Percentiles rank a stretch among this genome's conserved stretches.
phyloP scores from a whole-genome alignment of 352 stramenopile genomes.

The Thalassiosira hispida region DNA sequence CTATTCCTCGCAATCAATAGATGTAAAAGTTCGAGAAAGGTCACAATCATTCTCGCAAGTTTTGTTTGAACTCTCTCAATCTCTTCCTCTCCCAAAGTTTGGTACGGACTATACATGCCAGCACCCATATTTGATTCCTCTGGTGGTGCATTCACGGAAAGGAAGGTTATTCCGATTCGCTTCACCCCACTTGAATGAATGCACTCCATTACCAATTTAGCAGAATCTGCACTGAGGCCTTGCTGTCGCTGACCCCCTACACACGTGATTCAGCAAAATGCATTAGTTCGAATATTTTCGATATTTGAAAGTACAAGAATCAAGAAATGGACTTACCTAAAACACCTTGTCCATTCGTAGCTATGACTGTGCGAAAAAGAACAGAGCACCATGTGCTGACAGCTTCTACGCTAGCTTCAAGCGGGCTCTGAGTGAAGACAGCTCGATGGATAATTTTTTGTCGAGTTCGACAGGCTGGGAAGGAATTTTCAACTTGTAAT shows the following conservation, averaged over 20 bases:
- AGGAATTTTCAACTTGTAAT: slow-evolving; percentile 79
- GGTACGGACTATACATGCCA: slow-evolving; percentile 53
- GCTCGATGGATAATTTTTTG: slow-evolving; percentile 79
- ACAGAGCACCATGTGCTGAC: slow-evolving; percentile 85
- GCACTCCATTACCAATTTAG: slow-evolving; percentile 83
- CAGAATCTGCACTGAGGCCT: slow-evolving; percentile 76
- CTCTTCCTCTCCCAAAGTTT: slow-evolving; percentile 74
- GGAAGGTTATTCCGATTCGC: slow-evolving; percentile 78
- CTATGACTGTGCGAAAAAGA: slow-evolving; percentile 83
- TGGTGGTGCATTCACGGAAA: slow-evolving; percentile 52
- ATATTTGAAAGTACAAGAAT: slow-evolving; percentile 7
- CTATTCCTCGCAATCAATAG: slow-evolving; percentile 82
- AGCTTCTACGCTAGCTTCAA: slow-evolving; percentile 81
- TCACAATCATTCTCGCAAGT: slow-evolving; percentile 79
- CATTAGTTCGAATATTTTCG: slow-evolving; percentile 1
- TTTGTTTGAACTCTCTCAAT: slow-evolving; percentile 76
- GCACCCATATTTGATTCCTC: slow-evolving; percentile 42
- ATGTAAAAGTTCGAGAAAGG: slow-evolving; percentile 85
- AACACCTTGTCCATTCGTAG: slow-evolving; percentile 79
- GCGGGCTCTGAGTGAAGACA: slow-evolving; percentile 81
- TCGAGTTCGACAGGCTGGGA: slow-evolving; percentile 81
- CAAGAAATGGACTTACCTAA: slow-evolving; percentile 55
- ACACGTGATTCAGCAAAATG: slow-evolving; percentile 9
- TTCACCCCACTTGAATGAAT: slow-evolving; percentile 85
- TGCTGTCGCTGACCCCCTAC: slow-evolving; percentile 59